Evolutionary conservation across 805 yeast species (phyloP), one percentile per base, ranked within the genome.

Genomic region (Starmerella vaccinii): DNA sequence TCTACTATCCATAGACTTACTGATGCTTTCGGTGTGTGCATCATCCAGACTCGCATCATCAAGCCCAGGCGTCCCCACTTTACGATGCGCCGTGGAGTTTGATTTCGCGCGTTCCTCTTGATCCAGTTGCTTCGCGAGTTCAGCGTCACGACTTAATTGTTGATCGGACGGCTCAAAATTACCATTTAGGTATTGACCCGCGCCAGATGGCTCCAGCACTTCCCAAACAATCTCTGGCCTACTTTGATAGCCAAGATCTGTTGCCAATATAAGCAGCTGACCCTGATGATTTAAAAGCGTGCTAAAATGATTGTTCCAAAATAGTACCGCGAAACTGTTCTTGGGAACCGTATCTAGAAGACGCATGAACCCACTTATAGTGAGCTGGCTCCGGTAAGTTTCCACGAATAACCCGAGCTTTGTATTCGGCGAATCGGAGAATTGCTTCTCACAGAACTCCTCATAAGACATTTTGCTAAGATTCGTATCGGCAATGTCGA

Each of bases 261-360:
- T 84, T 2, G 84, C 81, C 24, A 90, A 69, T 5, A 77, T 65
- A 61, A 76, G 87, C 29, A 90, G 68, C 49, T 72, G 72, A 26
- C 71, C 71, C 6, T 64, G 52, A 39, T 55, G 60, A 2, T 63
- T 63, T 58, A 71, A 75, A 10, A 89, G 63, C 0, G 96, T 86
- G 56, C 76, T 76, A 66, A 85, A 90, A 64, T 88, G 96, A 64
- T 92, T 89, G 65, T 92, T 90, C 61, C 97, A 74, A 69, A 89
- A 92, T 54, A 90, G 76, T 0, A 90, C 78, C 1, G 81, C 76
- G 49, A 81, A 72, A 6, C 80, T 74, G 38, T 80, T 80, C 15
- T 74, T 72, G 1, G 65, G 61, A 24, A 85, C 62, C 3, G 71
- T 60, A 5, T 66, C 63, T 52, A 69, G 68, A 54, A 84, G 63